These are phyloP conservation scores for Astragalus glycyphyllos DNA, from an alignment of 306 rosid species.

Conservation along the genomic window DNA sequence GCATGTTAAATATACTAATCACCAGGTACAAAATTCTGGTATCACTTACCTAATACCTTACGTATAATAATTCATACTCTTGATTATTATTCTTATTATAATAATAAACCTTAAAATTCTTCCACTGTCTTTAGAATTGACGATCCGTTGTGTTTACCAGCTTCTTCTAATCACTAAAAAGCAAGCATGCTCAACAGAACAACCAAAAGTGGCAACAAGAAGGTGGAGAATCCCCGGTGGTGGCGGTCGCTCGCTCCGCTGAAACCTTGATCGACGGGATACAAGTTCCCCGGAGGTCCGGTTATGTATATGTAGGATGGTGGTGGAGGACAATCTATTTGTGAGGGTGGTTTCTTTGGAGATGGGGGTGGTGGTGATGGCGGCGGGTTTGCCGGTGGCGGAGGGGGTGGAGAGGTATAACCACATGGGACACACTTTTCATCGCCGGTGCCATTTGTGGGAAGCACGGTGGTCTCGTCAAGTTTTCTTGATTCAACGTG, in stretches of 20 bases:
- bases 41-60: conserved; percentile 20
- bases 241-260: conserved; percentile 31
- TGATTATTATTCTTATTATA: neutral
- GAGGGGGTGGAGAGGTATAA: conserved; percentile 37
- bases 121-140: conserved; percentile 31
- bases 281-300: conserved; percentile 59
- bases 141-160: conserved; percentile 7
- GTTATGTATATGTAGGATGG: conserved; percentile 48
- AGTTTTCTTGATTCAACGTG: conserved; percentile 50
- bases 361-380: conserved; percentile 50
- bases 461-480: conserved; percentile 34
- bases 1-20: conserved; percentile 20
- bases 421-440: conserved; percentile 50
- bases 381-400: conserved; percentile 43
- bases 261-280: conserved; percentile 53
- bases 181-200: conserved; percentile 31
- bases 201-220: conserved; percentile 38
- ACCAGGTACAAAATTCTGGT: conserved; percentile 31
- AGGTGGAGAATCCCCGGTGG: conserved; percentile 23
- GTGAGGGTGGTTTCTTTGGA: conserved; percentile 44
- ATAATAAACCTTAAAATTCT: conserved; percentile 26
- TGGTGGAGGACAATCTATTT: conserved; percentile 47
- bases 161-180: conserved; percentile 40
- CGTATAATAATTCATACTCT: conserved; percentile 16
- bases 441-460: conserved; percentile 32